phyloP scores from a whole-genome alignment of 2,329 filamentous ascomycete genomes.

The Coccinonectria pachysandricola region DNA sequence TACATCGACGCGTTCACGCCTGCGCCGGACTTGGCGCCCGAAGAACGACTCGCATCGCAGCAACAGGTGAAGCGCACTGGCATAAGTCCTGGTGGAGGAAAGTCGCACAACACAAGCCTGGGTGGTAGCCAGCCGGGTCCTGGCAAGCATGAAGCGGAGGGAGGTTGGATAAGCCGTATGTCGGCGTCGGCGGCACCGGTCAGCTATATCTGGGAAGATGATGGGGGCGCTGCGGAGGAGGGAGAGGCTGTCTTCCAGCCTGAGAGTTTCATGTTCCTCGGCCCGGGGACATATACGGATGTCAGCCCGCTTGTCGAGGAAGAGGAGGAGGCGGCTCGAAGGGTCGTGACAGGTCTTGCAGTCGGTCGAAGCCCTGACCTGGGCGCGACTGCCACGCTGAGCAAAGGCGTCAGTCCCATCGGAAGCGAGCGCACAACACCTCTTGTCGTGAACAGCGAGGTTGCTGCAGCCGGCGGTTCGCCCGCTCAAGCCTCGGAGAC shows the following conservation, averaged over 20 bases:
- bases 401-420: constrained; percentile 20
- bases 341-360: constrained; percentile 15
- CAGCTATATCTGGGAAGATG: constrained; percentile 23
- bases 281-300: constrained; percentile 35
- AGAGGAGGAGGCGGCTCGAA: constrained; percentile 25
- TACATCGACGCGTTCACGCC: constrained; percentile 31
- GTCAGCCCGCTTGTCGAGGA: constrained; percentile 33
- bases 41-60: constrained; percentile 42
- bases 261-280: constrained; percentile 43
- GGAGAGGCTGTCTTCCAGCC: constrained; percentile 36
- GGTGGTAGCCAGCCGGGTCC: constrained; percentile 3
- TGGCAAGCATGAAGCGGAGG: constrained; percentile 4
- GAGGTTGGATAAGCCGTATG: constrained; percentile 17
- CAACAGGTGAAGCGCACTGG: constrained; percentile 35
- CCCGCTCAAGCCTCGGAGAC: constrained; percentile 3
- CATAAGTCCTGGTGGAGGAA: no score
- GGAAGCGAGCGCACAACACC: constrained; percentile 22
- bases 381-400: constrained; percentile 5
- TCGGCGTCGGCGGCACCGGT: constrained; percentile 24
- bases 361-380: constrained; percentile 7
- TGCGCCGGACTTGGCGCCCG: constrained; percentile 34
- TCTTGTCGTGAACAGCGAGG: constrained; percentile 11
- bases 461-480: constrained; percentile 2
- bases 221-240: constrained; percentile 19
- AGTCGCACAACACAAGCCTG: constrained; percentile 2